Conservation (phyloP, 2,329 filamentous ascomycete genomes). For the Proliferodiscus dingleyae region DNA sequence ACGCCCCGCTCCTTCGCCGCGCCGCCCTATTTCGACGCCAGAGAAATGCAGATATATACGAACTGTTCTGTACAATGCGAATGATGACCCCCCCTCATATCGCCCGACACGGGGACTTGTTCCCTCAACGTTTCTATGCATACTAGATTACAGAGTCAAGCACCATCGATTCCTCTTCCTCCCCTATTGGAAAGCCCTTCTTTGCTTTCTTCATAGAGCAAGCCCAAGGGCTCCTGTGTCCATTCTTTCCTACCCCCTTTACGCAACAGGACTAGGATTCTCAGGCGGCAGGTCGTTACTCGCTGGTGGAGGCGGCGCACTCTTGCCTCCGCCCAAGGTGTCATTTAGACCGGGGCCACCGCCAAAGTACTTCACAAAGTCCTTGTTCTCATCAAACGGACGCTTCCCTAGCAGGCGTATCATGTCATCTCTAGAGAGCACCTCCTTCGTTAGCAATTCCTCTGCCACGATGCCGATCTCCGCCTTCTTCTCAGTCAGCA, state of each 20-base stretch:
- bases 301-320: constrained; percentile 52
- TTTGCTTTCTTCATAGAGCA: neutral
- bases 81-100: too few species aligned
- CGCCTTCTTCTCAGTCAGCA: constrained; percentile 79
- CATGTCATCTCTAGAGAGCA: constrained; percentile 87
- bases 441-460: constrained; percentile 87
- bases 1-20: neutral
- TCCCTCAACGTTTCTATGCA: too few species aligned
- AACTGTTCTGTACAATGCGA: too few species aligned
- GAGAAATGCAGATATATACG: too few species aligned
- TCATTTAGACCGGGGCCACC: too few species aligned
- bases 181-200: neutral
- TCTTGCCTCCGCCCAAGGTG: constrained; percentile 44
- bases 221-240: neutral
- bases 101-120: too few species aligned
- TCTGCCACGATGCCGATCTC: constrained; percentile 89
- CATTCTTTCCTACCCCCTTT: neutral
- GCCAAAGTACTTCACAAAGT: constrained; percentile 92
- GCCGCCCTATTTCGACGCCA: neutral
- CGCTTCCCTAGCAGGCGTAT: constrained; percentile 79
- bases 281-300: constrained; percentile 25
- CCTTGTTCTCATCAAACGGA: constrained; percentile 74
- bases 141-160: too few species aligned
- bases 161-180: too few species aligned
- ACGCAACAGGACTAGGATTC: constrained; percentile 6